Percentiles rank a stretch among this genome's conserved stretches.
phyloP scores from a whole-genome alignment of 2,329 filamentous ascomycete genomes.

The Cercospora sojina region DNA sequence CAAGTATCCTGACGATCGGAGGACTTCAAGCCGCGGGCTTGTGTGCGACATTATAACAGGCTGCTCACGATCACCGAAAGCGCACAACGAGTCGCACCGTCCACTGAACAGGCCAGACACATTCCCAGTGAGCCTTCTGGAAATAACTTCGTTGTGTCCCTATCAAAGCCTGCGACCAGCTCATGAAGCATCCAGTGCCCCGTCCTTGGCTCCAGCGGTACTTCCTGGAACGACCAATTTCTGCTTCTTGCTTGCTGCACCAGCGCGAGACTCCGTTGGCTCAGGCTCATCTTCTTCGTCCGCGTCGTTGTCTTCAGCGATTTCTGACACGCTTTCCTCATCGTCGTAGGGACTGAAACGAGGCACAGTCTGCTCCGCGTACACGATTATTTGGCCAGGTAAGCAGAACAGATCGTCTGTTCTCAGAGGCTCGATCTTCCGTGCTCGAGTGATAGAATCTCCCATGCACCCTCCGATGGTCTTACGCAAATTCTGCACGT shows the following conservation, averaged over 20 bases:
- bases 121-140: neutral
- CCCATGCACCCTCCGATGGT: slow-evolving; percentile 66
- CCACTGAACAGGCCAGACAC: neutral
- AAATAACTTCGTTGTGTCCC: neutral
- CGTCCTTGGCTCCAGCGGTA: neutral
- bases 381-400: slow-evolving; percentile 31
- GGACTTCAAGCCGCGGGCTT: neutral
- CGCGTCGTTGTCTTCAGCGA: slow-evolving; percentile 12
- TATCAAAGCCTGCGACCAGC: neutral
- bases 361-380: slow-evolving; percentile 23
- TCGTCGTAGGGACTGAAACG: slow-evolving; percentile 2
- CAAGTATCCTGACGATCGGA: neutral
- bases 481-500: slow-evolving; percentile 59
- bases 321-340: slow-evolving; percentile 7
- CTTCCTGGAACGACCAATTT: slow-evolving; percentile 17
- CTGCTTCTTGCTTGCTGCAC: neutral
- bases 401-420: slow-evolving; percentile 67
- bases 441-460: slow-evolving; percentile 38
- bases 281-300: neutral
- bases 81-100: too few species aligned
- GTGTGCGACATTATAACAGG: neutral
- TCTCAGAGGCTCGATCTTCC: slow-evolving; percentile 36
- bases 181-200: neutral
- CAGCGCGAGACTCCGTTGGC: neutral
- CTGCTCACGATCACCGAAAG: neutral